phyloP scores from a whole-genome alignment of 2,329 filamentous ascomycete genomes.

The Plenodomus tracheiphilus region DNA sequence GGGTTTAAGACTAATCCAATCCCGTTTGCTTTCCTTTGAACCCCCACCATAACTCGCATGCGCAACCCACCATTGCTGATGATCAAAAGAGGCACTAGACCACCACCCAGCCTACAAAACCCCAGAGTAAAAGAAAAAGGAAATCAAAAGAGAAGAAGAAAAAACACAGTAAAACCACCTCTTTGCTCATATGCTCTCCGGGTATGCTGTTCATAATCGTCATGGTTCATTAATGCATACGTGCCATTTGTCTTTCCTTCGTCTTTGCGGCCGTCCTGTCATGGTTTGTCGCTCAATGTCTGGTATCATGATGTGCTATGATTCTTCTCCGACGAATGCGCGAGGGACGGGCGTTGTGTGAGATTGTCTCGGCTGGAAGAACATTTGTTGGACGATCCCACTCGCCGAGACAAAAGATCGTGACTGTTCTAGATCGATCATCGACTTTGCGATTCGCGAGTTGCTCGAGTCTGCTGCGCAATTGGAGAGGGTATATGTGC shows the following conservation, averaged over 20 bases:
- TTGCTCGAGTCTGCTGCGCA: not conserved
- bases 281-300: slow-evolving; percentile 27
- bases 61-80: too few species aligned
- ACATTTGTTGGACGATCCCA: slow-evolving; percentile 3
- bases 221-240: slow-evolving; percentile 38
- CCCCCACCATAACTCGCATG: too few species aligned
- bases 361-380: not conserved
- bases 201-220: slow-evolving; percentile 43
- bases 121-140: not conserved
- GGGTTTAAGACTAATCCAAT: too few species aligned
- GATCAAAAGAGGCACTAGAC: not conserved
- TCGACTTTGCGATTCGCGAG: not conserved
- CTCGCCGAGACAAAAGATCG: slow-evolving; percentile 18
- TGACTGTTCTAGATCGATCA: slow-evolving; percentile 13
- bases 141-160: slow-evolving; percentile 2
- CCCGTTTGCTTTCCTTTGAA: too few species aligned
- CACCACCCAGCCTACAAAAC: not conserved
- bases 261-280: slow-evolving; percentile 9
- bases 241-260: slow-evolving; percentile 9
- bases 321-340: slow-evolving; percentile 23
- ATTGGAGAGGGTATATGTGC: not conserved
- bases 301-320: slow-evolving; percentile 31
- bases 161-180: slow-evolving; percentile 16
- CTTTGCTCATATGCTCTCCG: slow-evolving; percentile 26
- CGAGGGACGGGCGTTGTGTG: not conserved